phyloP scores from a whole-genome alignment of 2,329 filamentous ascomycete genomes.

The Talaromyces sp. region DNA sequence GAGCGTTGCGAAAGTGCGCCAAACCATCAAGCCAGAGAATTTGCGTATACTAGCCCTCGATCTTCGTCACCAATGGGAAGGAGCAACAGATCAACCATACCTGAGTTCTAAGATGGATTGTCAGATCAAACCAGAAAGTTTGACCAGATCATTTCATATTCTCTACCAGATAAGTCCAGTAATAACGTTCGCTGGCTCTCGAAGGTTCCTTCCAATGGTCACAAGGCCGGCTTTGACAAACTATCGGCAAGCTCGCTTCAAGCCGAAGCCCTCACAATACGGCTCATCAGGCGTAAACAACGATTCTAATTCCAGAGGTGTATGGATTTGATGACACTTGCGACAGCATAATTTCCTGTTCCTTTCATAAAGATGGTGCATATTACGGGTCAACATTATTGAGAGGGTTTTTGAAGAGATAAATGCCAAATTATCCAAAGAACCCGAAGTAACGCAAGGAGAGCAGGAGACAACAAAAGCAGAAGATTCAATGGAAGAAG shows the following conservation, averaged over 20 bases:
- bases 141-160: neutral
- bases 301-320: slow-evolving; percentile 3
- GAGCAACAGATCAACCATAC: neutral
- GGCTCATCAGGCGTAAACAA: slow-evolving; percentile 2
- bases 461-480: neutral
- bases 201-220: neutral
- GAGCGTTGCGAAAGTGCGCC: neutral
- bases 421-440: neutral
- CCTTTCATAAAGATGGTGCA: neutral
- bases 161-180: neutral
- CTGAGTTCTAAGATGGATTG: neutral
- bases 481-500: neutral
- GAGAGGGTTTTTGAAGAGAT: neutral
- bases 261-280: slow-evolving; percentile 2
- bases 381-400: neutral
- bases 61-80: neutral
- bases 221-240: neutral
- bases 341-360: neutral
- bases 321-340: neutral
- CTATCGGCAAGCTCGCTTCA: neutral
- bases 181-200: neutral
- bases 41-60: neutral
- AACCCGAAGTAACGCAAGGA: neutral
- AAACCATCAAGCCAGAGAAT: neutral
- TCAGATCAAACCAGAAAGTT: neutral